These are phyloP conservation scores for Salix purpurea DNA, from an alignment of 345 rosid species.

Conservation along the genomic window DNA sequence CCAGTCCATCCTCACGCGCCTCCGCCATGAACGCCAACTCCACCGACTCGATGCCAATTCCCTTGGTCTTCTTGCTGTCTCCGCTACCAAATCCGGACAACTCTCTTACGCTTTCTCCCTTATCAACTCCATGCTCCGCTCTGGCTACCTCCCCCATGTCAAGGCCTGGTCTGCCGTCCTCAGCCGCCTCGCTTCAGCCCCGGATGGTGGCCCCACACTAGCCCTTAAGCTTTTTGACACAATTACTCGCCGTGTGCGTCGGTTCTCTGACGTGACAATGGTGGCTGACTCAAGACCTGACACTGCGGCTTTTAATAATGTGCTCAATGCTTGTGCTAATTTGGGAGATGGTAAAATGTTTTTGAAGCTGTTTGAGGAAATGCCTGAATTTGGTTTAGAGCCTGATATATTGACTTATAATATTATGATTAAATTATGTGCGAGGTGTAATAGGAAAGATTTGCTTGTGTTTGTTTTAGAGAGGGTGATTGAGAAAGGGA, in stretches of 20 bases:
- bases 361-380: slow-evolving; percentile 60
- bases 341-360: slow-evolving; percentile 59
- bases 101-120: slow-evolving; percentile 66
- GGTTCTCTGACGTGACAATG: slow-evolving; percentile 41
- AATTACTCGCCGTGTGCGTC: slow-evolving; percentile 46
- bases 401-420: slow-evolving; percentile 79
- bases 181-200: slow-evolving; percentile 58
- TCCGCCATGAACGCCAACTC: slow-evolving; percentile 77
- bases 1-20: slow-evolving; percentile 83
- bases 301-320: slow-evolving; percentile 76
- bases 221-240: slow-evolving; percentile 57
- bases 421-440: slow-evolving; percentile 81
- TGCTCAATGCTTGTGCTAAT: slow-evolving; percentile 80
- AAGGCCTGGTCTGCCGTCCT: slow-evolving; percentile 89
- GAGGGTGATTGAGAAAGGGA: slow-evolving; percentile 48
- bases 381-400: slow-evolving; percentile 53
- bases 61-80: slow-evolving; percentile 79
- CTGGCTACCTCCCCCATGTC: slow-evolving; percentile 85
- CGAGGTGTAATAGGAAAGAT: slow-evolving; percentile 59
- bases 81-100: slow-evolving; percentile 74
- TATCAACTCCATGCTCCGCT: slow-evolving; percentile 83
- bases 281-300: slow-evolving; percentile 67
- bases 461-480: slow-evolving; percentile 77
- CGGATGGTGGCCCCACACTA: slow-evolving; percentile 60
- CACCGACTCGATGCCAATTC: slow-evolving; percentile 90